phyloP scores from a whole-genome alignment of 129 eudicot species.

The Escallonia rubra region DNA sequence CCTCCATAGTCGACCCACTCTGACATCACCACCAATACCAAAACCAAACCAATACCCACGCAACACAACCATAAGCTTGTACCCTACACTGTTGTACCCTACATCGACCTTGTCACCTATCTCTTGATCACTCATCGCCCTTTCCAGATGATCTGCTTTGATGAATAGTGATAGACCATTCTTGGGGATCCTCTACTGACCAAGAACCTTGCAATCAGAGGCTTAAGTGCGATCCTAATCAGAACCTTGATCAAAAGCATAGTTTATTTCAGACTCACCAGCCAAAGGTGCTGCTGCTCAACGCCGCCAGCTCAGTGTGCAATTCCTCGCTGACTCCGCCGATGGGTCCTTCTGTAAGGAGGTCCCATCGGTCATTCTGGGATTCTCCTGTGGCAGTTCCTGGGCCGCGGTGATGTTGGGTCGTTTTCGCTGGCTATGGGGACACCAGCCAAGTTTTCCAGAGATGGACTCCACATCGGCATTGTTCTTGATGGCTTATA shows the following conservation, averaged over 20 bases:
- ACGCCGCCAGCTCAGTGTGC: constrained; percentile 74
- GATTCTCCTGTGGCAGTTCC: not conserved
- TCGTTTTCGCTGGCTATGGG: constrained; percentile 20
- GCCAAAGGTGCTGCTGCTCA: constrained; percentile 83
- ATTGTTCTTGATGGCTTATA: constrained; percentile 74
- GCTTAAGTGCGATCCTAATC: constrained; percentile 80
- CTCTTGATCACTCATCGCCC: too few relatives aligned
- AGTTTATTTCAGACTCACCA: constrained; percentile 71
- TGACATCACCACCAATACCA: too few relatives aligned
- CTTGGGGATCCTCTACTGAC: constrained; percentile 41
- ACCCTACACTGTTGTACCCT: too few relatives aligned
- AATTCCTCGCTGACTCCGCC: constrained; percentile 39
- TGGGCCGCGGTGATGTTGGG: not conserved
- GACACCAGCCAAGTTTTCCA: constrained; percentile 47
- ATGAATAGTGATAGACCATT: constrained; percentile 14
- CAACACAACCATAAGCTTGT: too few relatives aligned
- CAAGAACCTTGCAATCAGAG: constrained; percentile 74
- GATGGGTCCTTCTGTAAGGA: not conserved
- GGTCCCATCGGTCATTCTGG: constrained; percentile 4
- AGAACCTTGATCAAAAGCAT: constrained; percentile 87
- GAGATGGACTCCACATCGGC: constrained; percentile 73
- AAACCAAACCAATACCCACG: too few relatives aligned
- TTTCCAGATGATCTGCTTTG: too few relatives aligned
- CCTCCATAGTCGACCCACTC: too few relatives aligned
- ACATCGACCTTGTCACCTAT: too few relatives aligned